Percentiles rank a stretch among this genome's conserved stretches.
phyloP scores from a whole-genome alignment of 148 eudicot species.

The Oxyria digyna region DNA sequence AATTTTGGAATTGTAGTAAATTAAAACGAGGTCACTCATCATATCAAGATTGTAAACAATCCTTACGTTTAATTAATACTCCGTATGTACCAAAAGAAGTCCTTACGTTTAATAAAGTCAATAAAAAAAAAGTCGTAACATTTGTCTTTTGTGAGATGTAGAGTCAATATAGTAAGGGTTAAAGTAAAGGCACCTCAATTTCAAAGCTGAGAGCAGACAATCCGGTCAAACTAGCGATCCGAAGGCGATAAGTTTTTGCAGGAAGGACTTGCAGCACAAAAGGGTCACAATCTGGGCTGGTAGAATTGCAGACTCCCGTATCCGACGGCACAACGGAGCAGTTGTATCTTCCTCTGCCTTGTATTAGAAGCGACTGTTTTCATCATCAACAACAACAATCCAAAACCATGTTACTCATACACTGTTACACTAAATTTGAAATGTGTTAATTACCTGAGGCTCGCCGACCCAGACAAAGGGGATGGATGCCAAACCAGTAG shows the following conservation, averaged over 20 bases:
- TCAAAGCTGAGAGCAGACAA: constrained; percentile 65
- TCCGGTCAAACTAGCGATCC: constrained; percentile 62
- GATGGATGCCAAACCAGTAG: constrained; percentile 41
- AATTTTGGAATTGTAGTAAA: too few relatives aligned
- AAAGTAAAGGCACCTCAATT: constrained; percentile 67
- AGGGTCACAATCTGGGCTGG: constrained; percentile 48
- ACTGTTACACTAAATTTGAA: too few relatives aligned
- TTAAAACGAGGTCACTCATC: too few relatives aligned
- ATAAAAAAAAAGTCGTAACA: too few relatives aligned
- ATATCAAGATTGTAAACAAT: too few relatives aligned
- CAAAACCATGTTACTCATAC: too few relatives aligned
- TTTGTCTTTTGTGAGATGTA: too few relatives aligned
- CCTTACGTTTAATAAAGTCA: too few relatives aligned
- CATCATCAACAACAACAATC: too few relatives aligned
- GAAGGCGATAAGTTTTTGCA: constrained; percentile 57
- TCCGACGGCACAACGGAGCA: constrained; percentile 24
- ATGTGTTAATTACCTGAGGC: constrained; percentile 61
- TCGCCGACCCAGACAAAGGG: constrained; percentile 80
- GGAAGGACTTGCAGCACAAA: constrained; percentile 44
- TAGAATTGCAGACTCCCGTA: constrained; percentile 30
- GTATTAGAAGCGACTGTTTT: constrained; percentile 54
- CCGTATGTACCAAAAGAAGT: too few relatives aligned
- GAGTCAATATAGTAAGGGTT: too few relatives aligned
- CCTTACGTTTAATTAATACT: constrained; percentile 7
- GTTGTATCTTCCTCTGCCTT: constrained; percentile 62